Base-by-base conservation (phyloP, 2,329 filamentous ascomycete species). In the Claviceps monticola region DNA sequence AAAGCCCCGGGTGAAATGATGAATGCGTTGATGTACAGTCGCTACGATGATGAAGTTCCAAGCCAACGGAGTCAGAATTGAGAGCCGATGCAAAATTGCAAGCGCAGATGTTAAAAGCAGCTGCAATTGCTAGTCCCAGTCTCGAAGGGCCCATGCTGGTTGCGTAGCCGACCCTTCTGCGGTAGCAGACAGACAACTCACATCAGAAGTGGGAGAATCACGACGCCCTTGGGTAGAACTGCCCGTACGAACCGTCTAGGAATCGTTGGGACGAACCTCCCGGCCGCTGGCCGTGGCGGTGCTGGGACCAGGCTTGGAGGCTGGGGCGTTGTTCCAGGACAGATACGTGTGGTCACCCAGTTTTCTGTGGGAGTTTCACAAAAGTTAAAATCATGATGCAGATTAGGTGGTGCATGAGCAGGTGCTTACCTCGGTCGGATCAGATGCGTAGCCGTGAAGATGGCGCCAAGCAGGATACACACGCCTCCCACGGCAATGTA, bases 341-440 rank as follows among this genome's bases (percentile, higher is more conserved):
- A 98, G 78, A 66, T 98, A 97, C 8, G 89, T 96, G 68, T 97
- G 93, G 67, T 98, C 93, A 55, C 93, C 93, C 43, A 98, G 79
- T 85, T 97, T 98, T 63, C 93, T 91, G 58, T n/a, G 13, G 11
- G 9, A 9, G 29, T 11, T 34, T 34, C 9, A 34, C 9, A 34
- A 34, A 34, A 9, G 29, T 34, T 34, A 34, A 34, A 34, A 34
- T 11, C 9, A 34, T 34, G 29, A 5, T 36, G 4, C 14, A 7
- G 11, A 43, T 43, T 13, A 14, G 9, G 41, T n/a, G 41, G 9
- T 43, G 29, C 29, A 34, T 21, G 21, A 16, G 43, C 14, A 26
- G 23, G n/a, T 34, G 8, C 44, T 4, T 34, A 46, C 87, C 87
- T 84, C 56, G 93, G 93, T 65, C 86, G 90, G 68, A 98, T 82